phyloP scores from a whole-genome alignment of 306 rosid species.

The Vicia faba region DNA sequence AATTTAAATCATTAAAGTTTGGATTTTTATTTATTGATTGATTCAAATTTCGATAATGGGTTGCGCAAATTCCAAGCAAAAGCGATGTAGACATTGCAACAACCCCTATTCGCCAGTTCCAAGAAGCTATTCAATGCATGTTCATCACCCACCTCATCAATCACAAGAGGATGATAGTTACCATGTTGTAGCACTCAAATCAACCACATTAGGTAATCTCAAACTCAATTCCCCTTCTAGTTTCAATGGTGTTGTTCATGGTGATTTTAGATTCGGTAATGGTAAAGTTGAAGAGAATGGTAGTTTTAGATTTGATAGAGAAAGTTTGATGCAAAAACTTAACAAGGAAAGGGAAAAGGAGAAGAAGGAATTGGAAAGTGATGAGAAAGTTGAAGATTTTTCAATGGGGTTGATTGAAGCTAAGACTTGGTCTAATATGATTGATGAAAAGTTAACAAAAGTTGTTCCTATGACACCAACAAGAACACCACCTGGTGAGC shows the following conservation, averaged over 20 bases:
- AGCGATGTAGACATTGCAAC: slow-evolving; percentile 76
- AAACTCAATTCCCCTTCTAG: slow-evolving; percentile 45
- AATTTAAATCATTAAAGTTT: slow-evolving; percentile 17
- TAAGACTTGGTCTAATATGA: slow-evolving; percentile 85
- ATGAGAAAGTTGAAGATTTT: slow-evolving; percentile 26
- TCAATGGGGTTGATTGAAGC: slow-evolving; percentile 55
- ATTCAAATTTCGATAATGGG: slow-evolving; percentile 58
- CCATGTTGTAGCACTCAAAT: slow-evolving; percentile 81
- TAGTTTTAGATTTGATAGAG: slow-evolving; percentile 37
- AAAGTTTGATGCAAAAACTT: slow-evolving; percentile 9
- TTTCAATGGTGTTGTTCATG: background rate
- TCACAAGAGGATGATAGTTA: slow-evolving; percentile 50
- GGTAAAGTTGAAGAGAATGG: slow-evolving; percentile 11
- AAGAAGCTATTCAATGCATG: slow-evolving; percentile 84
- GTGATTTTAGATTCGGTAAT: slow-evolving; percentile 28
- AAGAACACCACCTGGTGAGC: slow-evolving; percentile 90
- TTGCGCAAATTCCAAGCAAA: slow-evolving; percentile 79
- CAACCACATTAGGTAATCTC: slow-evolving; percentile 80
- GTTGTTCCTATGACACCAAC: slow-evolving; percentile 63
- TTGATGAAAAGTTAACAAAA: slow-evolving; percentile 75
- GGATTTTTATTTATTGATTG: background rate
- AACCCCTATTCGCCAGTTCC: slow-evolving; percentile 64
- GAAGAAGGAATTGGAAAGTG: slow-evolving; percentile 7
- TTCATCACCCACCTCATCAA: slow-evolving; percentile 70
- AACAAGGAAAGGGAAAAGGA: slow-evolving; percentile 3